Base-by-base conservation (phyloP, 805 yeast genomes). In the Suhomyces xylopsoci region DNA sequence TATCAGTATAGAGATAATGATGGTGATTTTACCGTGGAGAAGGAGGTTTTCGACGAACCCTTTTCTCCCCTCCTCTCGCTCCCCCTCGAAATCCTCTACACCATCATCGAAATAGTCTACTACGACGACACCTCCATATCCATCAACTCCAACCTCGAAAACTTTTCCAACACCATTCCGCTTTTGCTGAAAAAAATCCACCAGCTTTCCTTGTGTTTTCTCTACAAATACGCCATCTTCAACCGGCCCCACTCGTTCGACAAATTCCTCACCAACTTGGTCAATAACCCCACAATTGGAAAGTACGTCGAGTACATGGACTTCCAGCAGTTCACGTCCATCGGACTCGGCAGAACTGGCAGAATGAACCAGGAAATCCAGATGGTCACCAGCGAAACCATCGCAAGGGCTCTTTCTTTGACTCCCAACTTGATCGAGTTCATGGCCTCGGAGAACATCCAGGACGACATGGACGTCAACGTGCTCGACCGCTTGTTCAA, bases 281-380 rank as follows among this genome's bases (percentile, higher is more conserved):
- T 74, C 44, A 61, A 64, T 44, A 71, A 74, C 49, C 70, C 74
- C 2, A 69, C 74, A 43, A 69, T 85, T 47, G 85, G 87, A 15
- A 80, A 77, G 54, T 81, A 80, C 57, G 93, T 89, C 19, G 83
- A 84, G 59, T 83, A 85, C 49, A 80, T 92, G 60, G 97, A 91
- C 71, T 92, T 91, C 62, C 88, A 88, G 62, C 93, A 88, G 59
- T 87, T 91, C 68, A 90, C 97, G 1, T 85, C 93, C 0, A 84
- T 92, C 47, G 97, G 97, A 0, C 76, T 91, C 47, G 97, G 97
- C 2, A 77, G 97, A 57, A 88, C 97, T 0, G 90, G 88, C 9
- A 80, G 86, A 59, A 91, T 91, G 96, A 92, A 88, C 70, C 85
- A 82, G 67, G 96, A 88, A 68, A 91, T 91, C 60, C 96, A 91